Conservation (phyloP, 2,329 filamentous ascomycete genomes). For the Alternaria sp. region DNA sequence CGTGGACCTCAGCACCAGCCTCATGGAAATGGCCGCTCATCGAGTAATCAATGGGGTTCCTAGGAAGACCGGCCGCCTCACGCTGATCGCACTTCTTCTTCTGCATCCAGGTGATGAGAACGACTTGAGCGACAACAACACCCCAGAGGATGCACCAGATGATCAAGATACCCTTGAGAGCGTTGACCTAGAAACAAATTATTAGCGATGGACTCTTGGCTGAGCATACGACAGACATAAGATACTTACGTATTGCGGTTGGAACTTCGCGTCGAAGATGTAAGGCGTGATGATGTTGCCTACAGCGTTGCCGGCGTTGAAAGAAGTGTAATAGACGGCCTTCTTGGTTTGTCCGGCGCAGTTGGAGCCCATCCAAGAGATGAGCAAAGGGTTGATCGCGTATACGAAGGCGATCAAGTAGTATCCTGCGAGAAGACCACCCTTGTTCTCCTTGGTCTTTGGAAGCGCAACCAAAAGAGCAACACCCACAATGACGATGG, state of each 20-base stretch:
- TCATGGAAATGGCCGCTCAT: slow-evolving; percentile 26
- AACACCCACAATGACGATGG: slow-evolving; percentile 66
- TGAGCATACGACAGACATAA: not conserved
- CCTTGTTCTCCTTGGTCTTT: slow-evolving; percentile 51
- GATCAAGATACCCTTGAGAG: slow-evolving; percentile 27
- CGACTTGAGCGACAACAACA: slow-evolving; percentile 21
- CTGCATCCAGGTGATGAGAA: slow-evolving; percentile 27
- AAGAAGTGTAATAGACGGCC: slow-evolving; percentile 68
- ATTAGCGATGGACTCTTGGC: not conserved
- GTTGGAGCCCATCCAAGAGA: slow-evolving; percentile 73
- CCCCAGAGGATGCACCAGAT: slow-evolving; percentile 32
- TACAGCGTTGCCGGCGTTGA: slow-evolving; percentile 66
- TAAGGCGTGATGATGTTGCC: slow-evolving; percentile 63
- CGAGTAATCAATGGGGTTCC: slow-evolving; percentile 24
- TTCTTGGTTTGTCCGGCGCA: slow-evolving; percentile 73
- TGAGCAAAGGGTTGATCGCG: slow-evolving; percentile 69
- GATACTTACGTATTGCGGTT: slow-evolving; percentile 29
- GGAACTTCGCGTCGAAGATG: slow-evolving; percentile 30
- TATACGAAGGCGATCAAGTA: slow-evolving; percentile 72
- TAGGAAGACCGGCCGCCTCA: slow-evolving; percentile 26
- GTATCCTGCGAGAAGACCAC: slow-evolving; percentile 64
- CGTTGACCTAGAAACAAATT: slow-evolving; percentile 15
- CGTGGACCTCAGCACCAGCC: slow-evolving; percentile 25
- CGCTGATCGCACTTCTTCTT: slow-evolving; percentile 31
- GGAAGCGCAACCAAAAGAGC: slow-evolving; percentile 62